phyloP scores from a whole-genome alignment of 352 stramenopile species.

The Phytophthora nicotianae region DNA sequence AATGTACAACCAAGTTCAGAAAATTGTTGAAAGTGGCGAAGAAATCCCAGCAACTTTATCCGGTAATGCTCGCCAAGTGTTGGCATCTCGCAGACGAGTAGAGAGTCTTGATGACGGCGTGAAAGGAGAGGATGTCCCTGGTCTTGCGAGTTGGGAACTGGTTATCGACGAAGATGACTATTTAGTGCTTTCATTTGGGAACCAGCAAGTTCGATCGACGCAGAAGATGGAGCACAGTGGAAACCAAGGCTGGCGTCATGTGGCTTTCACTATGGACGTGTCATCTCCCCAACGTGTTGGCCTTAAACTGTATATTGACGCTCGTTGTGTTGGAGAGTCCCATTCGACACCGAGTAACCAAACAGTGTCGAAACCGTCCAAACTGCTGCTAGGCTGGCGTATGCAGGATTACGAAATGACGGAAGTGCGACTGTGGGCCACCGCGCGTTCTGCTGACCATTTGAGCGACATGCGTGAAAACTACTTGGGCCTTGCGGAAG shows the following conservation, averaged over 20 bases:
- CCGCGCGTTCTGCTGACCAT: slow-evolving; percentile 68
- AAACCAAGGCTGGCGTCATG: slow-evolving; percentile 62
- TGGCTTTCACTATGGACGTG: slow-evolving; percentile 74
- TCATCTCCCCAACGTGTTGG: slow-evolving; percentile 48
- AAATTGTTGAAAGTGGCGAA: slow-evolving; percentile 32
- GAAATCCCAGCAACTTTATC: slow-evolving; percentile 17
- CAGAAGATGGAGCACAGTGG: slow-evolving; percentile 37
- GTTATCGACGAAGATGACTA: slow-evolving; percentile 46
- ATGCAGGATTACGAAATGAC: slow-evolving; percentile 72
- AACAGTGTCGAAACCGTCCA: slow-evolving; percentile 49
- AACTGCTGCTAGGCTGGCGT: slow-evolving; percentile 49
- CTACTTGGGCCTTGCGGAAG: slow-evolving; percentile 83
- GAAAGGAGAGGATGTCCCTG: slow-evolving; percentile 27
- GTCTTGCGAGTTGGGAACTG: slow-evolving; percentile 51
- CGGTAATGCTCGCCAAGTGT: slow-evolving; percentile 18
- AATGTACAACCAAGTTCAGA: slow-evolving; percentile 37
- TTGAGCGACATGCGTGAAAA: slow-evolving; percentile 88
- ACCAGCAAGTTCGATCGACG: slow-evolving; percentile 48
- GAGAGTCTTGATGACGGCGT: slow-evolving; percentile 27
- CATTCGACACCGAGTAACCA: slow-evolving; percentile 45
- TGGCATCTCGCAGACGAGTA: slow-evolving; percentile 26
- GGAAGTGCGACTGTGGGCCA: slow-evolving; percentile 82
- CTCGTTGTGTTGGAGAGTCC: slow-evolving; percentile 52
- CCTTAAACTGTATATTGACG: slow-evolving; percentile 70
- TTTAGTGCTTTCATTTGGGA: slow-evolving; percentile 55